A percentile compares a stretch with the other conserved stretches of the same genome.
These are phyloP conservation scores for Solanum appendiculatum DNA, from an alignment of 257 asterid genomes.

Conservation along the genomic window DNA sequence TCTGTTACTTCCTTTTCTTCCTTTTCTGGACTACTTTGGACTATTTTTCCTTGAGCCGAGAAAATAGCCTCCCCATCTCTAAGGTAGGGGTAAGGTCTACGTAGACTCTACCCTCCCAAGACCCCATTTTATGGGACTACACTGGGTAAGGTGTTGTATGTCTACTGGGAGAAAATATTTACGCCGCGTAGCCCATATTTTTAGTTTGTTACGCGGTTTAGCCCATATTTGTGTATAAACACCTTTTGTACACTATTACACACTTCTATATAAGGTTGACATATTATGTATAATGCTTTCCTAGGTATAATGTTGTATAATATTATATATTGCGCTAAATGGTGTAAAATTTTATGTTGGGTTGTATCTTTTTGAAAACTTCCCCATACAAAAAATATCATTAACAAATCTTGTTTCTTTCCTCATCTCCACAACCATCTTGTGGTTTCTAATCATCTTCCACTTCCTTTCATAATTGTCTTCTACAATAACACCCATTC, in stretches of 20 bases:
- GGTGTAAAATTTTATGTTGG: not conserved
- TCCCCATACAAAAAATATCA: not conserved
- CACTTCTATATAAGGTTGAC: not conserved
- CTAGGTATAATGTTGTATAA: not conserved
- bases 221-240: not conserved
- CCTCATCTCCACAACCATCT: not conserved
- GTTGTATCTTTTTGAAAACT: not conserved
- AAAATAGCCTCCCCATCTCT: not conserved
- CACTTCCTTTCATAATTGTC: not conserved
- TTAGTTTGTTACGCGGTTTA: not conserved
- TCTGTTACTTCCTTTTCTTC: not conserved
- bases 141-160: not conserved
- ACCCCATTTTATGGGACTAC: not conserved
- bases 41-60: not conserved
- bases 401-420: not conserved
- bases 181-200: not conserved
- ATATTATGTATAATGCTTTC: not conserved
- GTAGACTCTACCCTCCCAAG: not conserved
- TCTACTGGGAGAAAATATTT: not conserved
- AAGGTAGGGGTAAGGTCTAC: not conserved
- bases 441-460: not conserved
- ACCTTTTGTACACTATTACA: not conserved
- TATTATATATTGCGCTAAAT: not conserved
- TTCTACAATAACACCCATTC: not conserved
- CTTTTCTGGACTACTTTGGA: not conserved